Evolutionary conservation across 768 basidiomycete species (phyloP), one percentile per base, ranked within the genome.

Genomic region (Pisolithus tinctorius): DNA sequence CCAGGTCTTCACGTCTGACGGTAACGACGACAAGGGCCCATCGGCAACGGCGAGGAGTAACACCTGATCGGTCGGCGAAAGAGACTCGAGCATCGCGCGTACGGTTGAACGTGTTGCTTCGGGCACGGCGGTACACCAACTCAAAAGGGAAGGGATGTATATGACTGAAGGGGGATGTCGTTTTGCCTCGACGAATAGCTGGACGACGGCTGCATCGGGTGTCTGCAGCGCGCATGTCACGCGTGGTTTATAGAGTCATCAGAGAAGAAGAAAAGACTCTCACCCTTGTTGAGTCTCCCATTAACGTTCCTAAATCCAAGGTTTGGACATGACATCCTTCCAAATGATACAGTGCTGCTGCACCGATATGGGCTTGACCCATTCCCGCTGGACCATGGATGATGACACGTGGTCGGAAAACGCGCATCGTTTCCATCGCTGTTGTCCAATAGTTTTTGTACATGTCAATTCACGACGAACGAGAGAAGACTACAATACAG

Each of bases 301-400:
- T 76, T 40, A 99, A 70, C 0, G 83, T 83, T 9, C 91, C 96
- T 16, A 98, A 74, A 63, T 99, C 96, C 48, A 98, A 76, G 59
- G 82, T 93, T 67, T 99, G 96, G 0, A 97, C 79, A 63, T 97
- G 91, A 66, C 89, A 96, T 0, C 96, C 95, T 71, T 99, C 96
- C 17, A 99, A 71, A 64, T 94, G 86, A 71, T 98, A 93, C 31
- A 99, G 69, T 5, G 89, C 82, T 1, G 95, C 96, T 1, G 93
- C 84, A 37, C 91, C 95, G 52, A 98, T 73, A 60, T 90, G 93
- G 4, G 74, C 74, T 65, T 98, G 96, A 1, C 96, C 96, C 88
- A 95, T 90, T 10, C 95, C 94, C 5, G 73, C 61, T 11, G 78
- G 68, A 4, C 96, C 96, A 69, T 89, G 80, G 9, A 99, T 69